Base-by-base conservation (phyloP, 1,139 yeast species). In the Candida sp. region DNA sequence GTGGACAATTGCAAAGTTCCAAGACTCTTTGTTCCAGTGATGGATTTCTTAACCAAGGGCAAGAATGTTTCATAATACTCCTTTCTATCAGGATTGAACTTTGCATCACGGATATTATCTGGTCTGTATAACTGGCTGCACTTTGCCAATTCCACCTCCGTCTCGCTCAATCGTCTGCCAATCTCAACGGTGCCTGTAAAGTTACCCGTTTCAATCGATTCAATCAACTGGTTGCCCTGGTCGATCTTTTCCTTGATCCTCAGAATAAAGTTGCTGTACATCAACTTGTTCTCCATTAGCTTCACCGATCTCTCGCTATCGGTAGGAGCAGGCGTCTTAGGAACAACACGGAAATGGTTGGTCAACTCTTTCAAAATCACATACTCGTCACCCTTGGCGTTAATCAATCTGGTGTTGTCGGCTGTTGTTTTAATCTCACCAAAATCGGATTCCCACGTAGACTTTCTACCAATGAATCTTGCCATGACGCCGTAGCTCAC, bases 381-480 rank as follows among this genome's bases (percentile, higher is more conserved):
- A 57, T 67, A 76, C 58, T 77, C 81, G 54, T 75, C 80, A 58
- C 79, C 80, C 27, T 56, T 58, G 39, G 70, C 62, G 56, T 75
- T 75, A 46, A 73, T 65, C 55, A 74, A 67, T 44, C 62, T 65
- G 8, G 72, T 68, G 44, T 64, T 60, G n/a, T 50, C 51, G 2
- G 47, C 43, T 7, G 51, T 44, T 9, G 50, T 45, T 22, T 56
- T 42, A 46, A 55, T 49, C 37, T 61, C 58, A n/a, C 56, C 55
- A 23, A 58, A 56, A 54, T 55, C 56, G 7, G 49, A 51, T 22
- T 59, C 58, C 49, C 59, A 56, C 2, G 57, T 50, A 11, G 57
- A 51, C 8, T 75, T 73, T 48, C 72, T 67, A 44, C 81, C 81
- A 49, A 77, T 72, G 45, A 77, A 70, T 56, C 79, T 66, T 4